phyloP scores from a whole-genome alignment of 371 early-diverging fungal species.

The Mortierella sp. region DNA sequence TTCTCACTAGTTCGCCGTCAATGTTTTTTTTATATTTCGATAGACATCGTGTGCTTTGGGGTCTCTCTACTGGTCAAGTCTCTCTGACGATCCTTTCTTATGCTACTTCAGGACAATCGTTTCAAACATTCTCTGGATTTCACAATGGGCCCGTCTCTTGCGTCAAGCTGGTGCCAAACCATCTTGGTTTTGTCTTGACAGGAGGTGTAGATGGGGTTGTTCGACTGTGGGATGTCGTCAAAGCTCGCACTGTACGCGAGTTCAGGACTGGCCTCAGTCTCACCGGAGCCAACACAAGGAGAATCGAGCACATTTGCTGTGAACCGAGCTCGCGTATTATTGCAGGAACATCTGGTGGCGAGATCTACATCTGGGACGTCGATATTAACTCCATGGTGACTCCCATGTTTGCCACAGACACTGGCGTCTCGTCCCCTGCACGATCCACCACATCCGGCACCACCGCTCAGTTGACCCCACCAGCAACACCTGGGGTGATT shows the following conservation, averaged over 20 bases:
- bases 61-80: slow-evolving; percentile 43
- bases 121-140: slow-evolving; percentile 42
- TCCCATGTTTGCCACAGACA: slow-evolving; percentile 14
- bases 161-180: slow-evolving; percentile 34
- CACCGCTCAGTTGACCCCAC: not conserved
- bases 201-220: slow-evolving; percentile 49
- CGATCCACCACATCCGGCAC: slow-evolving; percentile 11
- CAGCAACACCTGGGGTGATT: not conserved
- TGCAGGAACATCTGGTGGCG: slow-evolving; percentile 45
- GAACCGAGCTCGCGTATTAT: slow-evolving; percentile 35
- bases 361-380: slow-evolving; percentile 47
- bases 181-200: slow-evolving; percentile 37
- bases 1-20: not conserved
- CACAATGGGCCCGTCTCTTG: slow-evolving; percentile 41
- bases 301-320: slow-evolving; percentile 50
- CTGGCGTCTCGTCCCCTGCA: slow-evolving; percentile 21
- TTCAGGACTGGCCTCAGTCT: slow-evolving; percentile 22
- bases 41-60: slow-evolving; percentile 53
- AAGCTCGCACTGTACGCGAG: slow-evolving; percentile 32
- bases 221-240: slow-evolving; percentile 43
- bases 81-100: slow-evolving; percentile 26
- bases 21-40: not conserved
- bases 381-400: slow-evolving; percentile 25
- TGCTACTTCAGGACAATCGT: slow-evolving; percentile 32
- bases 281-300: not conserved